Base-by-base conservation (phyloP, 352 stramenopile genomes). In the Globisporangium parvum region DNA sequence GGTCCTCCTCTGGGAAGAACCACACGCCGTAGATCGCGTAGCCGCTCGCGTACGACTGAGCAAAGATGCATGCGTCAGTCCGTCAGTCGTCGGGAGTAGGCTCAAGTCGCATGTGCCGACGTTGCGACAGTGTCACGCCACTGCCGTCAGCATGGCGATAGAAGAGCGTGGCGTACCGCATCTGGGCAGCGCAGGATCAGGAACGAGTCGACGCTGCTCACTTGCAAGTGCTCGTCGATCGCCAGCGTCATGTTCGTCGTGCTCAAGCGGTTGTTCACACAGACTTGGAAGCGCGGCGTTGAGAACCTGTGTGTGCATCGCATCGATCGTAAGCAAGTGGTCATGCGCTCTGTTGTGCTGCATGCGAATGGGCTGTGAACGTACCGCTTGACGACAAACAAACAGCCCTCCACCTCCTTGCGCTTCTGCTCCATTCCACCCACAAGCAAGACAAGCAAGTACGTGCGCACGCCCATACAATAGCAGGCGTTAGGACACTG, bases 241-340 rank as follows among this genome's bases (percentile, higher is more conserved):
- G 76, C 56, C 55, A 94, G 76, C 65, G 76, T 81, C 76, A 94
- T 87, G 60, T 94, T 94, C 47, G 79, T 91, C 51, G 85, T 94
- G 62, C 79, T 94, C 59, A 94, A 55, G n/a, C 85, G 85, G 62
- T 94, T 94, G 64, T 90, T 94, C n/a, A 94, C 80, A 49, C 87
- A 88, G 53, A 94, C 83, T 71, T 94, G 85, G 67, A 91, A 92
- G 49, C 77, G 80, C 33, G 85, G 85, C 21, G 80, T 65, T 47
- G 80, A 79, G 51, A 78, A 85, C 71, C 82, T 91, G 33, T 24
- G 6, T 5, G 8, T 31, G 10, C 18, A 39, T 21, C 53, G 20
- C 2, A 21, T 14, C 11, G 17, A 23, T 26, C 18, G 24, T 17
- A n/a, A 49, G 44, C 20, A 49, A 6, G 20, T 37, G 31, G 31